Base-by-base conservation (phyloP, 2,329 filamentous ascomycete genomes). In the Alternaria angustiovoidea region DNA sequence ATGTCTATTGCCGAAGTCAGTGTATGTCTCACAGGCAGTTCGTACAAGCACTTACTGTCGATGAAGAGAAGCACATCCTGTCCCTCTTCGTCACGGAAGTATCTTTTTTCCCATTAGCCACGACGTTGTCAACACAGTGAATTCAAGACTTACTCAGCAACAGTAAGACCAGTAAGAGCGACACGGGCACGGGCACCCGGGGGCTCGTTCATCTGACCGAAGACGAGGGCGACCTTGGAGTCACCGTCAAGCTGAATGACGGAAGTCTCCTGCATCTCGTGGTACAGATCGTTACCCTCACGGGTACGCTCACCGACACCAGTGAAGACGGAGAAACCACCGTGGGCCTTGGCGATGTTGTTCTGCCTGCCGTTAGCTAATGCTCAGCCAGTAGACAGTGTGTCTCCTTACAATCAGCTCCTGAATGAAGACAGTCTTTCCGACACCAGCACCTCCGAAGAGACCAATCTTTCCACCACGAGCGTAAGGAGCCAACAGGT, bases 391-490 rank as follows among this genome's bases (percentile, higher is more conserved):
- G n/a, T 9, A 32, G 1, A 1, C 16, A 43, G n/a, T 20, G n/a
- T 11, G 38, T n/a, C 2, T 61, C 20, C 87, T 78, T 84, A 90
- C 88, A 87, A 99, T 99, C 81, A 99, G 87, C 87, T 99, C 95
- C 89, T 99, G 95, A 84, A 99, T 99, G 88, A 98, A 99, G 82
- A 99, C 95, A 82, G 95, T 99, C 91, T 99, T 99, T 85, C 95
- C 95, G 88, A 99, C 95, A 96, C 95, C 95, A 78, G 95, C 95
- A 94, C 95, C 95, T 86, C 95, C 95, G 87, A 99, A 99, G 76
- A 99, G 93, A 92, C 95, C 95, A 89, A 99, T 99, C 91, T 99
- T 99, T 90, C 95, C 95, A 93, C 95, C 95, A 96, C 95, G 95
- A 82, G 95, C 95, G 85, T 99, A 99, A 79, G 95, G 95, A 78